Conservation (phyloP, 2,329 filamentous ascomycete species). For the Sclerotinia subarctica region DNA sequence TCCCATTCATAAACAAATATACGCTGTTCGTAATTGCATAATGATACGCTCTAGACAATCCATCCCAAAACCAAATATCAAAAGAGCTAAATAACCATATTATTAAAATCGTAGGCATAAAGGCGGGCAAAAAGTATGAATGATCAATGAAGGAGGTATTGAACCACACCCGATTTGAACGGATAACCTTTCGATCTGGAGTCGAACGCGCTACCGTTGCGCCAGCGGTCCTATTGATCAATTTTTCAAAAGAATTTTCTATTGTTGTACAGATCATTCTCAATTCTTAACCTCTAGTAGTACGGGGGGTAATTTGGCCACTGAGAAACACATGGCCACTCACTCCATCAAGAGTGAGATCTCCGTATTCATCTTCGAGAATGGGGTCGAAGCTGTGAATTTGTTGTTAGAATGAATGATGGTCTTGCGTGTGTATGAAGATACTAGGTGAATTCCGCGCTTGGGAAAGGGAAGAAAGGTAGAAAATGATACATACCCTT, state of each 20-base stretch:
- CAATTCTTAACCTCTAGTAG: neutral
- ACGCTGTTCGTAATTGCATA: neutral
- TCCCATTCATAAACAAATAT: neutral
- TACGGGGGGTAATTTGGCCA: slow-evolving; percentile 13
- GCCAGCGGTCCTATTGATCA: slow-evolving; percentile 19
- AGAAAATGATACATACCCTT: slow-evolving; percentile 38
- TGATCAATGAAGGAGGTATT: slow-evolving; percentile 22
- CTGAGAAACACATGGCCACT: neutral
- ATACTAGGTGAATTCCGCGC: neutral
- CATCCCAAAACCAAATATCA: no score
- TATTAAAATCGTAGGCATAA: neutral
- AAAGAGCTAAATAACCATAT: neutral
- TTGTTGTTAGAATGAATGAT: neutral
- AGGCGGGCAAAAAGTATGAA: neutral
- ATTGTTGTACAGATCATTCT: neutral
- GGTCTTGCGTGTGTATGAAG: neutral
- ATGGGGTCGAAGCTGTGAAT: slow-evolving; percentile 26
- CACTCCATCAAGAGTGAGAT: slow-evolving; percentile 13
- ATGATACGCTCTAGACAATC: neutral
- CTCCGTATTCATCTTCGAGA: slow-evolving; percentile 23
- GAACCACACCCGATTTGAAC: slow-evolving; percentile 36
- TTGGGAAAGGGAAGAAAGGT: neutral
- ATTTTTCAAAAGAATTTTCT: accelerated
- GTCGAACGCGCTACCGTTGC: slow-evolving; percentile 32
- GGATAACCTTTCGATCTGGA: slow-evolving; percentile 38